Conservation (phyloP, 78 protist genomes). For the Thecamonas trahens region DNA sequence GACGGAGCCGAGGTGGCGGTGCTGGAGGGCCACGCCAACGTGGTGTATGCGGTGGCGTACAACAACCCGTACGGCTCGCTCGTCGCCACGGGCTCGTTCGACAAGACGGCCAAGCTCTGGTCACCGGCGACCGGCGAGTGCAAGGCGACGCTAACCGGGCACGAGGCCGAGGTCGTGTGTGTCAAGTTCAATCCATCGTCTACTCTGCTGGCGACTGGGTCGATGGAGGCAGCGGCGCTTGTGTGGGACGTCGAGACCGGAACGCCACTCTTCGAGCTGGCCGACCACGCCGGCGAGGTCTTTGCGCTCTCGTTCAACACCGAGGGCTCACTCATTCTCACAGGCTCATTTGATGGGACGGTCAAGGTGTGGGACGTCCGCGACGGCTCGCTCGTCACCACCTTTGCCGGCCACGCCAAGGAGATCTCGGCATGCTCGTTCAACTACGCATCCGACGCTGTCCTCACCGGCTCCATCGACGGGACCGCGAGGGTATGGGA, state of each 20-base stretch:
- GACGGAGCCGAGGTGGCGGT: conserved; percentile 55
- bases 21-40: conserved; percentile 70
- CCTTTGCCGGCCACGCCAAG: conserved; percentile 51
- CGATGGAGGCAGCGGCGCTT: conserved; percentile 59
- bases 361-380: conserved; percentile 27
- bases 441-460: conserved; percentile 23
- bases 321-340: conserved; percentile 28
- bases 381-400: conserved; percentile 5
- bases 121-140: conserved; percentile 28
- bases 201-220: conserved; percentile 53
- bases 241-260: conserved; percentile 58
- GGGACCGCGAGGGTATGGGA: conserved; percentile 41
- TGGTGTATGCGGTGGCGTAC: conserved; percentile 70
- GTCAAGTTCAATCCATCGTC: conserved; percentile 44
- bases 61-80: conserved; percentile 60
- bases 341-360: conserved; percentile 66
- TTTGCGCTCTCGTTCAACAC: conserved; percentile 40
- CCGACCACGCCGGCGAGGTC: conserved; percentile 63
- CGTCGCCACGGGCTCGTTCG: conserved; percentile 61
- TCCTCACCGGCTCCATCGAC: conserved; percentile 65
- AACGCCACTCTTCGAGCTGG: conserved; percentile 21
- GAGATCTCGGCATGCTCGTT: conserved; percentile 51
- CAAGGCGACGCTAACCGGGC: conserved; percentile 55
- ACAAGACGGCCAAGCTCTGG: conserved; percentile 50
- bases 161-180: conserved; percentile 58